Conservation (phyloP, 2,329 filamentous ascomycete genomes). For the Aureobasidium pullulans region DNA sequence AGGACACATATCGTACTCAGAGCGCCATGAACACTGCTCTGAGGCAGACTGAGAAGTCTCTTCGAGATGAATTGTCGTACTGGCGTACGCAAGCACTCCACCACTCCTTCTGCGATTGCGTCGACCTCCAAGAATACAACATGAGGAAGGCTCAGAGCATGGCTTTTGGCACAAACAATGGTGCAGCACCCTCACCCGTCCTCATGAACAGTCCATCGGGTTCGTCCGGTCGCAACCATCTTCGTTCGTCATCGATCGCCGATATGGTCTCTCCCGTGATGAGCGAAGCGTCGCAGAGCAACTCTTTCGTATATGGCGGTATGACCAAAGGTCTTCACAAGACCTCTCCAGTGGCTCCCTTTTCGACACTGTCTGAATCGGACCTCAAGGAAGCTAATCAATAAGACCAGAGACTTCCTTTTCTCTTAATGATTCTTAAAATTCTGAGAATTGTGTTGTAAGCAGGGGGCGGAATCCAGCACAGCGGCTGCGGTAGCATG, state of each 20-base stretch:
- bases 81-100: conserved; percentile 27
- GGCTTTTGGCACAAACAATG: neutral
- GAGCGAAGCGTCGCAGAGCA: neutral
- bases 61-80: conserved; percentile 27
- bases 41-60: conserved; percentile 25
- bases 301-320: neutral
- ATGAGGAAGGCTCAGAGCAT: conserved; percentile 22
- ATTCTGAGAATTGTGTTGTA: neutral
- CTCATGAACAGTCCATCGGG: neutral
- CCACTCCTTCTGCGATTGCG: conserved; percentile 28
- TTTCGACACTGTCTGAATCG: neutral
- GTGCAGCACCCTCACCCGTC: neutral
- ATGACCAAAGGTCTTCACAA: neutral
- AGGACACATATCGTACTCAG: conserved; percentile 37
- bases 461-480: neutral
- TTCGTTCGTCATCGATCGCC: neutral
- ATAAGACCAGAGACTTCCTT: neutral
- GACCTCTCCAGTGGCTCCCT: neutral
- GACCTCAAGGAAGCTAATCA: neutral
- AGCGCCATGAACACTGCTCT: conserved; percentile 26
- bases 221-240: neutral
- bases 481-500: neutral
- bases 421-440: neutral
- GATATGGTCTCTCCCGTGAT: neutral
- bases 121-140: conserved; percentile 27